Percentiles rank a stretch among this genome's conserved stretches.
These are phyloP conservation scores for Leccinum griseonigrum DNA, from an alignment of 1,284 basidiomycete species.

Conservation along the genomic window DNA sequence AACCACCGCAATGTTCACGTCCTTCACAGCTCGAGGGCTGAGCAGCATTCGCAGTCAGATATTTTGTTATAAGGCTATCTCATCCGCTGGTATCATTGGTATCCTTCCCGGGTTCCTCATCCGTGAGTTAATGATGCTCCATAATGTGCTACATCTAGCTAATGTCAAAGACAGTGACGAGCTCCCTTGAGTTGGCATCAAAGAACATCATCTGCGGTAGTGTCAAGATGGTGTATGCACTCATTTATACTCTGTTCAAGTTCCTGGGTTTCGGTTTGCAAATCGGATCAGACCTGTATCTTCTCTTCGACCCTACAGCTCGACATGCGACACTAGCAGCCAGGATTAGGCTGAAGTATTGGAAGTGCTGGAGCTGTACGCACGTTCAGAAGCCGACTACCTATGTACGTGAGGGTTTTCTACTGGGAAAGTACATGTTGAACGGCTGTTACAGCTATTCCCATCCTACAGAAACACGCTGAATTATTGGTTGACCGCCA, in stretches of 20 bases:
- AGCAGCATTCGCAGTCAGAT: conserved; percentile 70
- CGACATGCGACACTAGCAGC: conserved; percentile 51
- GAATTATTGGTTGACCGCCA: conserved; percentile 63
- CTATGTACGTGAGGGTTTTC: conserved; percentile 57
- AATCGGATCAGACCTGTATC: conserved; percentile 84
- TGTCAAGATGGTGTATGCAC: conserved; percentile 87
- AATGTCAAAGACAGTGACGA: conserved; percentile 58
- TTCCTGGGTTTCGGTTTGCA: conserved; percentile 88
- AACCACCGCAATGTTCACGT: conserved; percentile 76
- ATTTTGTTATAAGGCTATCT: conserved; percentile 88
- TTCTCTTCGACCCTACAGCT: conserved; percentile 67
- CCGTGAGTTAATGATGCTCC: conserved; percentile 43
- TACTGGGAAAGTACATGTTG: conserved; percentile 6
- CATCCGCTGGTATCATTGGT: conserved; percentile 77
- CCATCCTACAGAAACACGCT: conserved; percentile 67
- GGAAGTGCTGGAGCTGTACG: conserved; percentile 61
- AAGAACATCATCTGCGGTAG: conserved; percentile 87
- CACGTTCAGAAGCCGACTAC: conserved; percentile 75
- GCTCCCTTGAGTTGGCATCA: conserved; percentile 83
- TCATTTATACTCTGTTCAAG: conserved; percentile 73
- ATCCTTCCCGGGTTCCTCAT: conserved; percentile 84
- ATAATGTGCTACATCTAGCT: conserved; percentile 4
- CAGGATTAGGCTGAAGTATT: conserved; percentile 47
- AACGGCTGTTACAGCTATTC: conserved; percentile 53
- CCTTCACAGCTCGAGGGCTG: conserved; percentile 76